These are phyloP conservation scores for Lactuca sativa DNA, from an alignment of 129 eudicot genomes.

Conservation along the genomic window DNA sequence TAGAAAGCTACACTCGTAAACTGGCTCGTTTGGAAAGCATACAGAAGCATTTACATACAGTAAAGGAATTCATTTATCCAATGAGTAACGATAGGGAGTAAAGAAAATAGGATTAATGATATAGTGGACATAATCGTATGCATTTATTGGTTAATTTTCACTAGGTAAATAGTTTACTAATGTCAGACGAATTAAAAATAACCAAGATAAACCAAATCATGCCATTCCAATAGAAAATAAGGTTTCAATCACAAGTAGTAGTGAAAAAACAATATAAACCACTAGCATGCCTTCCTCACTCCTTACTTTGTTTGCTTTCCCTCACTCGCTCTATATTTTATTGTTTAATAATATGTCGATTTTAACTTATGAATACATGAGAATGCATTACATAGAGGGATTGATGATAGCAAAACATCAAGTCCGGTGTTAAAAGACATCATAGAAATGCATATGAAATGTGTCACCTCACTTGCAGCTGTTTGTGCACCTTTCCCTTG, in stretches of 20 bases:
- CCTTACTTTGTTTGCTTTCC: slow-evolving; percentile 18
- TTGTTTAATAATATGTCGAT: too few species aligned
- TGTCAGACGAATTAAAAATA: not conserved
- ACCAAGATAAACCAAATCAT: slow-evolving; percentile 11
- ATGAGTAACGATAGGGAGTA: too few species aligned
- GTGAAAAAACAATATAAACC: slow-evolving; percentile 10
- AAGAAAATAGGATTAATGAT: too few species aligned
- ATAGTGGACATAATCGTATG: too few species aligned
- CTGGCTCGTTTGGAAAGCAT: too few species aligned
- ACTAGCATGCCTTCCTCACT: slow-evolving; percentile 17
- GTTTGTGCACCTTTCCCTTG: slow-evolving; percentile 88
- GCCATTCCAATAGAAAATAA: not conserved
- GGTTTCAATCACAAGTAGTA: not conserved
- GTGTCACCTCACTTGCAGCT: slow-evolving; percentile 88
- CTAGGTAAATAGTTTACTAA: too few species aligned
- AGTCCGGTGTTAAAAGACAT: slow-evolving; percentile 14
- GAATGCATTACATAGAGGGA: slow-evolving; percentile 14
- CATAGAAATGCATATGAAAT: slow-evolving; percentile 19
- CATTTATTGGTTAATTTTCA: too few species aligned
- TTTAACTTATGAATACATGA: not conserved
- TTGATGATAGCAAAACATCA: not conserved
- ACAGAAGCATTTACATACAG: too few species aligned
- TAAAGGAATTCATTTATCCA: too few species aligned
- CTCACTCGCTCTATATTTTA: too few species aligned
- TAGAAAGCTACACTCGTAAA: too few species aligned